phyloP scores from a whole-genome alignment of 2,329 filamentous ascomycete genomes.

The Penicillium sp. region DNA sequence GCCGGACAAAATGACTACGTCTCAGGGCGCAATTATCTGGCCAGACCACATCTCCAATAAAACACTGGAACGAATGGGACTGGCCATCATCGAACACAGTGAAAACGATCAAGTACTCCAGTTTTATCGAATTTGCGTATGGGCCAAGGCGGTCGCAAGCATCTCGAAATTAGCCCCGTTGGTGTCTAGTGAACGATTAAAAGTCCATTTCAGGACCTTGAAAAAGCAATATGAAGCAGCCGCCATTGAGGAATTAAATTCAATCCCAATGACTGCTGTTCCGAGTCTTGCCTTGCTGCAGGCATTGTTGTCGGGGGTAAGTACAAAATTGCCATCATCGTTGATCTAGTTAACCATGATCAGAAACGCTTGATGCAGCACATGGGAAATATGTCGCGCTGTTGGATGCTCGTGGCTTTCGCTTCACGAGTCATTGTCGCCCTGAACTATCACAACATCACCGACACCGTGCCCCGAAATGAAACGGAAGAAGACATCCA shows the following conservation, averaged over 20 bases:
- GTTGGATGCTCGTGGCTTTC: constrained; percentile 22
- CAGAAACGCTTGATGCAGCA: constrained; percentile 24
- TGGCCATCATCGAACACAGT: constrained; percentile 22
- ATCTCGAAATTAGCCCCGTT: constrained; percentile 22
- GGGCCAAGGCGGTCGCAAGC: constrained; percentile 19
- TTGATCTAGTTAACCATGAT: background rate
- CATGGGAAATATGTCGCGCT: constrained; percentile 23
- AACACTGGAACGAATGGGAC: constrained; percentile 23
- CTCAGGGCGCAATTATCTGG: constrained; percentile 20
- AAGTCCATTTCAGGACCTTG: constrained; percentile 18
- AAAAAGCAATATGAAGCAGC: constrained; percentile 21
- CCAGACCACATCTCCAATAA: constrained; percentile 25
- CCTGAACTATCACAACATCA: constrained; percentile 27
- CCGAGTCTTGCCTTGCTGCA: constrained; percentile 23
- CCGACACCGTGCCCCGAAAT: constrained; percentile 11
- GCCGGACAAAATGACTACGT: constrained; percentile 18
- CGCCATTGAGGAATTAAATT: constrained; percentile 19
- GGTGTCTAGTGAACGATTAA: constrained; percentile 17
- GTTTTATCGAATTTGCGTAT: constrained; percentile 21
- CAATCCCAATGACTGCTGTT: constrained; percentile 17
- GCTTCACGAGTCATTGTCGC: constrained; percentile 21
- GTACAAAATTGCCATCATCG: background rate
- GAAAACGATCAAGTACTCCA: constrained; percentile 20
- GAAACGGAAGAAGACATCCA: constrained; percentile 23
- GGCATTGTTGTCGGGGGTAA: constrained; percentile 23